A percentile compares a stretch with the other conserved stretches of the same genome.
Evolutionary conservation across 495 filamentous ascomycete species (phyloP).

Genomic region (Coniosporium apollinis): DNA sequence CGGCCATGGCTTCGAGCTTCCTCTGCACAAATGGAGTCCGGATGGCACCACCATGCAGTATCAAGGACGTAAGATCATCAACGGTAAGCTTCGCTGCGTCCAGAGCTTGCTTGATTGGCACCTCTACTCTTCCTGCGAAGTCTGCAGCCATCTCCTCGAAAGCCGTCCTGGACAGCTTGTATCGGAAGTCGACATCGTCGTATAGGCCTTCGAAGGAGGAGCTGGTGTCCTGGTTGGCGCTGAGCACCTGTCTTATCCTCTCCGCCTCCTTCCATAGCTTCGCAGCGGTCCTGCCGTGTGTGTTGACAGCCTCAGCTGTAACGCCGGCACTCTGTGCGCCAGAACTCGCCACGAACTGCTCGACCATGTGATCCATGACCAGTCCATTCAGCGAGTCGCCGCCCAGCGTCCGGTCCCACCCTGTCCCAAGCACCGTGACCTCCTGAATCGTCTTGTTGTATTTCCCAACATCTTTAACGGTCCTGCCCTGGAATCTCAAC

Average conservation of each 20-base stretch:
- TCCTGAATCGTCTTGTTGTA: constrained; percentile 97
- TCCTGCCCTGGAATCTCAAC: constrained; percentile 72
- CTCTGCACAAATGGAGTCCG: constrained; percentile 91
- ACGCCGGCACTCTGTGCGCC: constrained; percentile 52
- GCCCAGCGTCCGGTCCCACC: constrained; percentile 81
- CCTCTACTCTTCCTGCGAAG: constrained; percentile 48
- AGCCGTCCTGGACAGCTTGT: constrained; percentile 64
- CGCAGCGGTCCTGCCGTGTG: constrained; percentile 68
- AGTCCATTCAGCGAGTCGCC: constrained; percentile 79
- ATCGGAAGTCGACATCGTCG: constrained; percentile 82
- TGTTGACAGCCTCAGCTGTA: constrained; percentile 38
- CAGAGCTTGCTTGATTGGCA: constrained; percentile 58
- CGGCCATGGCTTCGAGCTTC: constrained; percentile 60
- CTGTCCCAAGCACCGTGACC: constrained; percentile 65
- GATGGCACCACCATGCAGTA: constrained; percentile 80
- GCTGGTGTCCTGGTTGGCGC: constrained; percentile 72
- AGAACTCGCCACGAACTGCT: constrained; percentile 53
- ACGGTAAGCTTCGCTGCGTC: constrained; percentile 53
- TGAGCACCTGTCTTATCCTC: constrained; percentile 72
- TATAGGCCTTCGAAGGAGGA: constrained; percentile 75
- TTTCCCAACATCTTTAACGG: constrained; percentile 79
- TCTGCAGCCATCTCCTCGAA: constrained; percentile 69
- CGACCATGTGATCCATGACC: constrained; percentile 74
- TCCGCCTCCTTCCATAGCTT: constrained; percentile 88
- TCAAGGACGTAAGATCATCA: constrained; percentile 70